Percentiles rank a stretch among this genome's conserved stretches.
Conservation (phyloP, 306 rosid species). For the Prunus salicina region DNA sequence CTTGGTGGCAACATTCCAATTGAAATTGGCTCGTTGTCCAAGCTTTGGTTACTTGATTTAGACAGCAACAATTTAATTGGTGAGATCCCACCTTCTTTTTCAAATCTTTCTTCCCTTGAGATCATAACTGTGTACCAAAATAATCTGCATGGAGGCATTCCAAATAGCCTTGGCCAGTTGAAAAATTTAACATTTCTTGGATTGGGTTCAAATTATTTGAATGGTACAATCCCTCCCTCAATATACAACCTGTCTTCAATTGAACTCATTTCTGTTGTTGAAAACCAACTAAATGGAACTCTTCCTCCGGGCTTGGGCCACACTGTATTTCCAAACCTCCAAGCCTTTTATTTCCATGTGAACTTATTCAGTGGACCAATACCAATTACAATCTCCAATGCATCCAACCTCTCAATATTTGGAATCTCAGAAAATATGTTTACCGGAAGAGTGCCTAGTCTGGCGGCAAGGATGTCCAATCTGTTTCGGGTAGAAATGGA, state of each 20-base stretch:
- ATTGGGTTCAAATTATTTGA: constrained; percentile 6
- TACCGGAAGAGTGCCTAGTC: constrained; percentile 25
- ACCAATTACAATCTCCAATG: constrained; percentile 2
- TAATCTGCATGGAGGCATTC: constrained; percentile 25
- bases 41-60: constrained; percentile 9
- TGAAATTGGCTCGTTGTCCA: background rate
- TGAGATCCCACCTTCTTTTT: constrained; percentile 20
- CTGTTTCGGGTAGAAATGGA: background rate
- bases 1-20: constrained; percentile 9
- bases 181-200: background rate
- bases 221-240: constrained; percentile 25
- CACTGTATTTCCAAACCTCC: background rate
- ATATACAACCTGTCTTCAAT: constrained; percentile 29
- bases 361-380: background rate
- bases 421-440: background rate
- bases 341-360: background rate
- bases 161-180: constrained; percentile 23
- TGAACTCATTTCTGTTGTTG: background rate
- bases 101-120: constrained; percentile 21
- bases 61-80: constrained; percentile 2
- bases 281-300: constrained; percentile 24
- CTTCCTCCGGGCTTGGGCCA: constrained; percentile 15
- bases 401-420: constrained; percentile 14
- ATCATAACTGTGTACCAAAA: background rate
- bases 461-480: background rate